These are phyloP conservation scores for Ailanthus altissimus DNA, from an alignment of 345 rosid species.

Conservation along the genomic window DNA sequence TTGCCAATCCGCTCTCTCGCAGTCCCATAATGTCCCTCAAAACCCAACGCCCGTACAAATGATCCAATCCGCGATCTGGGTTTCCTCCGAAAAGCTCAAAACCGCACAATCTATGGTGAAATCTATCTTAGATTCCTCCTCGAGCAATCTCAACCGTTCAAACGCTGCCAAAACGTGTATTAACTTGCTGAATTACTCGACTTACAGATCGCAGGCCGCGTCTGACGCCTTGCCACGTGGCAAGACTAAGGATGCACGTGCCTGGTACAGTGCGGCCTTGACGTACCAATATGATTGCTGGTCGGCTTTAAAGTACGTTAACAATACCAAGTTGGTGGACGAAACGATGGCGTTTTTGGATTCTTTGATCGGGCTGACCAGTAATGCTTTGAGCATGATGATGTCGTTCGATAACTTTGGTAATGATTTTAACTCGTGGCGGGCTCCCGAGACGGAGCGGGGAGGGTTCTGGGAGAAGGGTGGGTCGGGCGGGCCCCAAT, in stretches of 20 bases:
- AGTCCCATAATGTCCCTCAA: constrained; percentile 36
- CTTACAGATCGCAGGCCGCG: constrained; percentile 47
- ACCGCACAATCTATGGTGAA: constrained; percentile 55
- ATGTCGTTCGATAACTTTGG: constrained; percentile 61
- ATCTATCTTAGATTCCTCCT: constrained; percentile 56
- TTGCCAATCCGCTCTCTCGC: constrained; percentile 45
- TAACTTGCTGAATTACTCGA: constrained; percentile 57
- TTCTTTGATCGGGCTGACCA: constrained; percentile 44
- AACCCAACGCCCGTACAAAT: constrained; percentile 54
- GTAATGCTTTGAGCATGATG: constrained; percentile 82
- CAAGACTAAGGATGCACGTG: constrained; percentile 67
- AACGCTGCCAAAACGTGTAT: constrained; percentile 59
- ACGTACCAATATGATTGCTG: constrained; percentile 78
- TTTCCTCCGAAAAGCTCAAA: constrained; percentile 55
- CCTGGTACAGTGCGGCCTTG: constrained; percentile 81
- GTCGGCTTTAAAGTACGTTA: constrained; percentile 68
- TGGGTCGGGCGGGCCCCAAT: constrained; percentile 27
- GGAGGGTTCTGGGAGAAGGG: constrained; percentile 64
- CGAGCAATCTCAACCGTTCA: constrained; percentile 57
- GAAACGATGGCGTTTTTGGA: constrained; percentile 68
- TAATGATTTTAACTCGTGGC: constrained; percentile 48
- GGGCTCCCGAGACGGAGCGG: constrained; percentile 70
- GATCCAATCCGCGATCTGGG: constrained; percentile 64
- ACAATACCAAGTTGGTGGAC: constrained; percentile 48
- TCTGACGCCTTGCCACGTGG: constrained; percentile 44